phyloP scores from a whole-genome alignment of 163 green algal genomes.

The Chlorella variabilis region DNA sequence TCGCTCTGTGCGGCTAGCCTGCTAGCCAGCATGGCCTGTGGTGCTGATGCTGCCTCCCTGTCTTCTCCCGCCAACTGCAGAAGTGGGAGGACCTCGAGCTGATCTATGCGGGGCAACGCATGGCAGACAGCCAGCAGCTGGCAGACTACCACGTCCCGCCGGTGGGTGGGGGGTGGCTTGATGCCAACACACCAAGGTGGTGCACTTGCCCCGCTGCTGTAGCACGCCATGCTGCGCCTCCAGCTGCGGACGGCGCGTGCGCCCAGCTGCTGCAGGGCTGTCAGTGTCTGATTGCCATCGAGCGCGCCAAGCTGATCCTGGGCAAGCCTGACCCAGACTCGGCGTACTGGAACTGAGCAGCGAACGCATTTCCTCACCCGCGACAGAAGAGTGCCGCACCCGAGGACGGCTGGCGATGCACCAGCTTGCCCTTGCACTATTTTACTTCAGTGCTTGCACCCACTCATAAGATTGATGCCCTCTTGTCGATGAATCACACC shows the following conservation, averaged over 20 bases:
- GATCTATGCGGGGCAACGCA: conserved; percentile 86
- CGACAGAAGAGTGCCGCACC: too few relatives aligned
- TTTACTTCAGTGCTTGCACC: too few relatives aligned
- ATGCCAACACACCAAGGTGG: not conserved
- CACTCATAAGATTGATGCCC: too few relatives aligned
- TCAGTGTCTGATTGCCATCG: conserved; percentile 89
- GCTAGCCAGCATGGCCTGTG: too few relatives aligned
- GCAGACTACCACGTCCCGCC: conserved; percentile 87
- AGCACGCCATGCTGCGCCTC: not conserved
- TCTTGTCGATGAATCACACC: too few relatives aligned
- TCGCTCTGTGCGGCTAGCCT: too few relatives aligned
- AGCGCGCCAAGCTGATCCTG: conserved; percentile 83
- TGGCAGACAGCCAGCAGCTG: conserved; percentile 78
- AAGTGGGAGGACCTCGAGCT: conserved; percentile 87
- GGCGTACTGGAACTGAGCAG: conserved; percentile 90
- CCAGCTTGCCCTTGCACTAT: too few relatives aligned
- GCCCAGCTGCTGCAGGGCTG: conserved; percentile 75
- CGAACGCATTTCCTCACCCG: too few relatives aligned
- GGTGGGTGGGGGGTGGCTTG: conserved; percentile 42
- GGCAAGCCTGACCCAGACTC: conserved; percentile 85
- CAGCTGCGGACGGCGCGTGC: too few relatives aligned
- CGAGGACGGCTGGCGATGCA: too few relatives aligned
- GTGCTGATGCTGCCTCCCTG: not conserved
- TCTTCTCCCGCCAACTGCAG: not conserved
- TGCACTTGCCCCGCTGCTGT: not conserved